A percentile compares a stretch with the other conserved stretches of the same genome.
Conservation (phyloP, 2,329 filamentous ascomycete genomes). For the Alternaria burnsii region DNA sequence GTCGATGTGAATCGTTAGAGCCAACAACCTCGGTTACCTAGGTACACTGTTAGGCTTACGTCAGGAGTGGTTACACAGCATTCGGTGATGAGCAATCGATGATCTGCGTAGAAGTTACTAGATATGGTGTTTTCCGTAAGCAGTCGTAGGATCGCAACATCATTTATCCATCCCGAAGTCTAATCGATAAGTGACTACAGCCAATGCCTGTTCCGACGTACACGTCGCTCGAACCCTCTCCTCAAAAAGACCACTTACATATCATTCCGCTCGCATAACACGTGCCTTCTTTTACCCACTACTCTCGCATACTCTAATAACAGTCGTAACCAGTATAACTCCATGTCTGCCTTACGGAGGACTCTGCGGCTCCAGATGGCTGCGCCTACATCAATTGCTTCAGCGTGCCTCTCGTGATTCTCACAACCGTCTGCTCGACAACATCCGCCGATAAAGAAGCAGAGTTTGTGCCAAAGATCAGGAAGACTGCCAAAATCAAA, state of each 20-base stretch:
- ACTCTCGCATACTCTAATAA: constrained; percentile 1
- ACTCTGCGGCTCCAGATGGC: constrained; percentile 1
- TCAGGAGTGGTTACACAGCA: too few species aligned
- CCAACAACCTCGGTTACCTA: neutral
- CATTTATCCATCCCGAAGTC: neutral
- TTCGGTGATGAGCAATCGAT: too few species aligned
- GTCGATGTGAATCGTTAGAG: neutral
- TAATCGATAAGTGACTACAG: neutral
- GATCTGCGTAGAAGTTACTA: too few species aligned
- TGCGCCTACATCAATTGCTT: neutral
- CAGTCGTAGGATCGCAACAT: neutral
- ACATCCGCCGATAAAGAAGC: constrained; percentile 2
- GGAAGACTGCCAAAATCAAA: neutral
- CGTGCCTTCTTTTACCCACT: neutral
- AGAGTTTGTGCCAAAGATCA: neutral
- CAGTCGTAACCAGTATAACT: constrained; percentile 1
- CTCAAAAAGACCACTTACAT: neutral
- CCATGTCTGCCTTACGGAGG: neutral
- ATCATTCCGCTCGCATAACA: neutral
- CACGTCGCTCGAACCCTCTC: neutral
- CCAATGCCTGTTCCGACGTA: neutral
- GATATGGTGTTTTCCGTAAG: too few species aligned
- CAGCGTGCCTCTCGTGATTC: neutral
- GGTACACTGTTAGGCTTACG: neutral
- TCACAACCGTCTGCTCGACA: neutral